These are phyloP conservation scores for Trichoderma sp. DNA, from an alignment of 2,329 filamentous ascomycete genomes.

Conservation along the genomic window DNA sequence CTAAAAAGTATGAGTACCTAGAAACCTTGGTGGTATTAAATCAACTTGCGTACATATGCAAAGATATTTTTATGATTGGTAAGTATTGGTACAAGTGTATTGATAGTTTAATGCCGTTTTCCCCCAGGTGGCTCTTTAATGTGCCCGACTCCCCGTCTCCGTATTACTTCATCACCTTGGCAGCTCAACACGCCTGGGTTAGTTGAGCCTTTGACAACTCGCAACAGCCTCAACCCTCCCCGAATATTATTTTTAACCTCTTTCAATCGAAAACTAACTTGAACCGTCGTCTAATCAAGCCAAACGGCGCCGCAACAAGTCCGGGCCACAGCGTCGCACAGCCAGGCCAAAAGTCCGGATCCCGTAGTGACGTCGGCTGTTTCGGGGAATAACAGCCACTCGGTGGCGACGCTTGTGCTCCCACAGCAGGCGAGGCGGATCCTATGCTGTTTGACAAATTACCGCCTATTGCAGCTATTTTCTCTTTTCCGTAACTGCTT, in stretches of 20 bases:
- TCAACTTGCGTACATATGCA: background rate
- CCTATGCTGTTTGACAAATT: background rate
- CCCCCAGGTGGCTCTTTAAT: background rate
- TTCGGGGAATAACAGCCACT: slow-evolving; percentile 24
- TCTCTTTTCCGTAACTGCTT: background rate
- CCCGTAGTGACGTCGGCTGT: slow-evolving; percentile 24
- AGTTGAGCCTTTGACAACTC: background rate
- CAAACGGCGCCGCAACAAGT: background rate
- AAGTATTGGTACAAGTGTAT: background rate
- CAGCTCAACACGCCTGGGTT: background rate
- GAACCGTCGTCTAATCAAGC: background rate
- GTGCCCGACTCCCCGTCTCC: background rate
- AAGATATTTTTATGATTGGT: background rate
- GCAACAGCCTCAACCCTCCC: background rate
- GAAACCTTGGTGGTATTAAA: background rate
- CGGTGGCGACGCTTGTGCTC: slow-evolving; percentile 17
- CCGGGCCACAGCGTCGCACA: slow-evolving; percentile 1
- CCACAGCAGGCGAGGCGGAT: slow-evolving; percentile 12
- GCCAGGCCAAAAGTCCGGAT: slow-evolving; percentile 1
- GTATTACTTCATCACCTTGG: background rate
- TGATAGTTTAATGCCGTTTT: background rate
- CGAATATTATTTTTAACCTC: background rate
- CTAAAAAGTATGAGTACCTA: background rate
- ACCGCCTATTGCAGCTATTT: background rate
- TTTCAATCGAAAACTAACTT: background rate